Evolutionary conservation across 257 asterid species (phyloP).

Genomic region (Capsicum pubescens): DNA sequence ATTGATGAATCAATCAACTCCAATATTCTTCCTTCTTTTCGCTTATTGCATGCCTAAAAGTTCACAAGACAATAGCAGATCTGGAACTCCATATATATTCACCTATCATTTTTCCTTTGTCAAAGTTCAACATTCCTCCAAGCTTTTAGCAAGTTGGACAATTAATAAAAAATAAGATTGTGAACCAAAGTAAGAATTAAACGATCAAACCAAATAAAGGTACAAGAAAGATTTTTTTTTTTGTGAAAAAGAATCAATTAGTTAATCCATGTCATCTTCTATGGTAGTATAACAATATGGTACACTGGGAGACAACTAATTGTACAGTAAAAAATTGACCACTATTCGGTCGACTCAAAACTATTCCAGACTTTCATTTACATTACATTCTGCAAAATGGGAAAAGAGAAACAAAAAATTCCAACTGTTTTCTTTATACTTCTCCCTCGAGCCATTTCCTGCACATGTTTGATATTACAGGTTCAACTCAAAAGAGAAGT

Average conservation of each 20-base stretch:
- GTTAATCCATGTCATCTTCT: slow-evolving; percentile 40
- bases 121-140: too few relatives aligned
- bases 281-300: slow-evolving; percentile 43
- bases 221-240: too few relatives aligned
- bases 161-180: too few relatives aligned
- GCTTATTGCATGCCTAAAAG: too few relatives aligned
- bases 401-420: slow-evolving; percentile 33
- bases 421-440: slow-evolving; percentile 33
- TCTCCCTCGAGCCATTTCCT: slow-evolving; percentile 40
- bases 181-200: too few relatives aligned
- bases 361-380: slow-evolving; percentile 38
- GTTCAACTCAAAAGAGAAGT: slow-evolving; percentile 24
- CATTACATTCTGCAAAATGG: slow-evolving; percentile 48
- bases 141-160: too few relatives aligned
- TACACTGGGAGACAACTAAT: slow-evolving; percentile 50
- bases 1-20: too few relatives aligned
- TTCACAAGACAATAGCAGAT: too few relatives aligned
- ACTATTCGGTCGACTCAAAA: neutral
- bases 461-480: slow-evolving; percentile 26
- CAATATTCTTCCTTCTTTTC: too few relatives aligned
- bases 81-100: too few relatives aligned
- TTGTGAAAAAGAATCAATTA: slow-evolving; percentile 21
- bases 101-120: too few relatives aligned
- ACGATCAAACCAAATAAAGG: too few relatives aligned
- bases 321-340: slow-evolving; percentile 61